Evolutionary conservation across 202 grass and related monocot genomes (phyloP), one percentile per base, ranked within the genome.

Genomic region (Dendrocalamus latiflorus): DNA sequence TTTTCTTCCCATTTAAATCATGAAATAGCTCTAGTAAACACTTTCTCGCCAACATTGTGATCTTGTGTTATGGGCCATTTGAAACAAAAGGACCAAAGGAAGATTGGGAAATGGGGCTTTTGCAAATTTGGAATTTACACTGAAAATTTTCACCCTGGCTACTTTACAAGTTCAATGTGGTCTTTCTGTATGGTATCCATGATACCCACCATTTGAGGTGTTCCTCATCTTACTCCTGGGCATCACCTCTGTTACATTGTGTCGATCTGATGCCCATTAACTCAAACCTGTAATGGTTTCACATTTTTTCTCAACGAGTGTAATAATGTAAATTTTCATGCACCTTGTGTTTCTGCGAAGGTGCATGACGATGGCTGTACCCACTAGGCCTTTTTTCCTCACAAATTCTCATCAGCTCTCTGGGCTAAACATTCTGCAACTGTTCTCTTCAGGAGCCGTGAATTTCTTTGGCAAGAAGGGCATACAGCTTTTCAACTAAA

Each of bases 391-490:
- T n/a, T n/a, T n/a, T n/a, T n/a, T n/a, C n/a, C n/a, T n/a, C n/a
- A n/a, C n/a, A n/a, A n/a, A n/a, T 72, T 42, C 17, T 56, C 37
- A 73, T 65, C 36, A 59, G 18, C 4, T 88, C 3, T 72, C 12
- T 25, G 1, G 10, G 14, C 63, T n/a, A n/a, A n/a, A n/a, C n/a
- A n/a, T n/a, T n/a, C n/a, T n/a, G n/a, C n/a, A n/a, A n/a, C n/a
- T n/a, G 24, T 44, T 83, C 13, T 84, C 37, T 71, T 60, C 83
- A 98, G 95, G 95, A 98, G 95, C 82, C 89, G 90, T 74, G 95
- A 98, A 48, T 98, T 98, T 90, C 90, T 98, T 42, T 95, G 95
- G 95, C 95, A 98, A 88, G 92, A 98, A 86, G 92, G 95, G 1
- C 95, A 98, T 81, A 98, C 95, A 83, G 95, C 93, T 85, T 98